These are phyloP conservation scores for Dendrocalamus latiflorus DNA, from an alignment of 202 grass and related monocot species.

Conservation along the genomic window DNA sequence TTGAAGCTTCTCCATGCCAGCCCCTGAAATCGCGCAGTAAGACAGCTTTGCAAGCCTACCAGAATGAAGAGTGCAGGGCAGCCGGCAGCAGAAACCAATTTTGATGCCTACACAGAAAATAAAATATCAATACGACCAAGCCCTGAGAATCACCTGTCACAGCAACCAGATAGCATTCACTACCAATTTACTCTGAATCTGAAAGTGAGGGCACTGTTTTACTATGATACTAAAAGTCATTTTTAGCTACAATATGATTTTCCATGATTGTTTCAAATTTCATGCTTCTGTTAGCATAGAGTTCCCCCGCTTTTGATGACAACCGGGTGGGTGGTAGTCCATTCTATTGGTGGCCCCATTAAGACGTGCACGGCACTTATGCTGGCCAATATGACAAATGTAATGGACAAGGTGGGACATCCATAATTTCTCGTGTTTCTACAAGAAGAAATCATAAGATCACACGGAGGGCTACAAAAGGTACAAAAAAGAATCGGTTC, in stretches of 20 bases:
- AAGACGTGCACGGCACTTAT: slow-evolving; percentile 16
- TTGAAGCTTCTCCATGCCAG: too few species aligned
- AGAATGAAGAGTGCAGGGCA: background rate
- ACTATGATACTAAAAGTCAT: background rate
- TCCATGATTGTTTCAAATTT: background rate
- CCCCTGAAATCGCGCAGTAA: background rate
- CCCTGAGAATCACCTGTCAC: background rate
- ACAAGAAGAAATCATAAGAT: slow-evolving; percentile 26
- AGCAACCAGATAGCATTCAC: background rate
- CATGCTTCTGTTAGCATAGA: slow-evolving; percentile 3
- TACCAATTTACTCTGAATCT: background rate
- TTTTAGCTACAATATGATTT: background rate
- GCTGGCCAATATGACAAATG: slow-evolving; percentile 21
- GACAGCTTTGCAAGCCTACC: background rate
- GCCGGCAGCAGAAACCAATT: background rate
- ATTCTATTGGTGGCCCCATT: background rate
- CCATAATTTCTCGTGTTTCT: slow-evolving; percentile 7
- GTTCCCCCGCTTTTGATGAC: background rate
- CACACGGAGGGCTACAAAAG: background rate
- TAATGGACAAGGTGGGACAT: slow-evolving; percentile 7
- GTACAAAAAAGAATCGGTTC: background rate
- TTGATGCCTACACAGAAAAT: background rate
- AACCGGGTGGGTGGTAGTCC: background rate
- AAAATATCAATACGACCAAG: slow-evolving; percentile 4
- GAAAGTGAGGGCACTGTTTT: too few species aligned